Conservation (phyloP, 2,329 filamentous ascomycete genomes). For the Berkeleyomyces rouxiae region DNA sequence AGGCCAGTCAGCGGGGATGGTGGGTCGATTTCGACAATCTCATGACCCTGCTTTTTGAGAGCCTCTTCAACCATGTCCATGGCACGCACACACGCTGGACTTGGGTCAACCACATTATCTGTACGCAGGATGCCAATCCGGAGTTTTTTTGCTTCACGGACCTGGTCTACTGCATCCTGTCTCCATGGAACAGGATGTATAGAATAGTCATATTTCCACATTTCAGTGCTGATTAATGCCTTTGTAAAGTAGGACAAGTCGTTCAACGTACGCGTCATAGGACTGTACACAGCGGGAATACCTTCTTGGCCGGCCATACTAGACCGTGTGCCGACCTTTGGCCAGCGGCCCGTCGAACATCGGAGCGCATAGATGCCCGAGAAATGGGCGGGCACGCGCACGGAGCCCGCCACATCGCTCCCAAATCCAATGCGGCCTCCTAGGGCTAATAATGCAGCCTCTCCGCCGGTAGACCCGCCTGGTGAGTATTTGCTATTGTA, state of each 20-base stretch:
- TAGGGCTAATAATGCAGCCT: constrained; percentile 65
- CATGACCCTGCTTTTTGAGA: constrained; percentile 55
- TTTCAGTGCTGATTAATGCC: constrained; percentile 60
- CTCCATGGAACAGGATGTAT: constrained; percentile 78
- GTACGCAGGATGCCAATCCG: constrained; percentile 62
- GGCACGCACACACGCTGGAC: constrained; percentile 67
- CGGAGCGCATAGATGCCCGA: constrained; percentile 74
- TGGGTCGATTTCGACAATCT: constrained; percentile 46
- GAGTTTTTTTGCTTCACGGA: constrained; percentile 43
- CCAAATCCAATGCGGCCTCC: constrained; percentile 79
- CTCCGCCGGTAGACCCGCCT: constrained; percentile 77
- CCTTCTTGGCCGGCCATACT: constrained; percentile 90
- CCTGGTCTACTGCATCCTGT: constrained; percentile 40
- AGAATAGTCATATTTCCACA: constrained; percentile 76
- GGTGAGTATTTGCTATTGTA: constrained; percentile 74
- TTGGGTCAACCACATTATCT: constrained; percentile 71
- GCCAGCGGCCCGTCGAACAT: constrained; percentile 82
- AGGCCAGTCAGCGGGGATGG: constrained; percentile 62
- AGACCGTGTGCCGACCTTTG: constrained; percentile 66
- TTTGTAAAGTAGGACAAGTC: constrained; percentile 76
- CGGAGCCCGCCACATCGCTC: constrained; percentile 79
- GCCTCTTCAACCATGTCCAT: constrained; percentile 54
- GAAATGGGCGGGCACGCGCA: constrained; percentile 75
- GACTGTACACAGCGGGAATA: constrained; percentile 74
- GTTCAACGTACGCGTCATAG: constrained; percentile 73